Conservation (phyloP, 2,329 filamentous ascomycete genomes). For the Helotiales sp. region DNA sequence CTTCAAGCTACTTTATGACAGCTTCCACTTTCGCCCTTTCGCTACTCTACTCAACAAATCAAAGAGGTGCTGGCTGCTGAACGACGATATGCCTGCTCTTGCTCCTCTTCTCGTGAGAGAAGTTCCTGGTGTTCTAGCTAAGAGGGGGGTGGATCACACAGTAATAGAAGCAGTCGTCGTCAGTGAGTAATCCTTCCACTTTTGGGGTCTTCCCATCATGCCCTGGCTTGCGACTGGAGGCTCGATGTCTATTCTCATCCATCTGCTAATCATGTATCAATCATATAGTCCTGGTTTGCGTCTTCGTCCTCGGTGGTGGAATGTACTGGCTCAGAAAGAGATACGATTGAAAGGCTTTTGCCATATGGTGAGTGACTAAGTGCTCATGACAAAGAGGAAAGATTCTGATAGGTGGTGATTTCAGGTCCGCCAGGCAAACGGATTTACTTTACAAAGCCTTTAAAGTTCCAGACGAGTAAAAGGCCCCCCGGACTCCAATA, state of each 20-base stretch:
- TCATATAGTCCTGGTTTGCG: background rate
- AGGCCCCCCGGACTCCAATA: too few species aligned
- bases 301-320: slow-evolving; percentile 3
- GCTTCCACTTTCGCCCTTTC: background rate
- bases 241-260: too few species aligned
- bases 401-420: background rate
- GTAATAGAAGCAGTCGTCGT: slow-evolving; percentile 1
- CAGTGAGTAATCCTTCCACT: background rate
- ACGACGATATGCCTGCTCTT: background rate
- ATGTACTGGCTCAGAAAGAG: background rate
- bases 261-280: too few species aligned
- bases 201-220: too few species aligned
- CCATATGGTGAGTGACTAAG: background rate
- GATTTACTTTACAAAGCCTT: too few species aligned
- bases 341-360: background rate
- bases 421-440: too few species aligned
- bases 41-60: background rate
- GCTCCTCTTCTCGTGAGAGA: slow-evolving; percentile 1
- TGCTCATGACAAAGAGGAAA: background rate
- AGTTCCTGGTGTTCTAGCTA: background rate
- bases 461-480: too few species aligned
- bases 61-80: background rate
- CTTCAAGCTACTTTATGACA: background rate
- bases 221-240: too few species aligned
- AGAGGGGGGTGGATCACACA: slow-evolving; percentile 1